Evolutionary conservation across 768 basidiomycete genomes (phyloP).

Genomic region (Serendipita sp.): DNA sequence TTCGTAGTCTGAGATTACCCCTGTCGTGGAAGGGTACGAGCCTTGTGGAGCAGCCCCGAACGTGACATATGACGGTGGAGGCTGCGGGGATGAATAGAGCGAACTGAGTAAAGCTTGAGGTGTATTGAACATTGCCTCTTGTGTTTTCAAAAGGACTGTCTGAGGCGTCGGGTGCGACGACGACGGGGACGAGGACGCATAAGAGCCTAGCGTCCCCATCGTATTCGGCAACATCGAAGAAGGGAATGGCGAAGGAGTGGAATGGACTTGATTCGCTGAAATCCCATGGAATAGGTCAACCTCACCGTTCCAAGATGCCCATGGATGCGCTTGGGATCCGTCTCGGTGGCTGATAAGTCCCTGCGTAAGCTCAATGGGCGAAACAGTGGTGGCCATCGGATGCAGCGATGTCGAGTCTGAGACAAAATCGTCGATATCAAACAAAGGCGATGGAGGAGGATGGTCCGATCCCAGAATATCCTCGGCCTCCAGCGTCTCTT

Average conservation of each 20-base stretch:
- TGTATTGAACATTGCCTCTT: background rate
- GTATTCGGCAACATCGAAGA: background rate
- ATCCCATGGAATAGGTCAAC: background rate
- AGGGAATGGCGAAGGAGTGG: background rate
- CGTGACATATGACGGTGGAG: background rate
- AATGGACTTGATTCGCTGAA: background rate
- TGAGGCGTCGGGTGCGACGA: background rate
- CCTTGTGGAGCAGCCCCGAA: background rate
- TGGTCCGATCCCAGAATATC: background rate
- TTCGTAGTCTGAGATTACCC: background rate
- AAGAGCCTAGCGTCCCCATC: background rate
- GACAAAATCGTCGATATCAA: slow-evolving; percentile 5
- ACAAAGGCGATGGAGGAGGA: background rate
- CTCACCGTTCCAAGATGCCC: background rate
- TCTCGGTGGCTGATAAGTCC: background rate
- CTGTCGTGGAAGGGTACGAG: background rate
- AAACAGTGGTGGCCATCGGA: background rate
- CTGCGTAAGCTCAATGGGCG: background rate
- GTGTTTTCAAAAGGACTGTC: background rate
- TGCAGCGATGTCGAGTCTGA: background rate
- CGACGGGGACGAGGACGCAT: background rate
- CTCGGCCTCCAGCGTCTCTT: background rate
- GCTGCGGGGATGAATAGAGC: background rate
- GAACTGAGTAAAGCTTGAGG: background rate
- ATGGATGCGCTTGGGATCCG: background rate